Evolutionary conservation across 441 rosid genomes (phyloP).

Genomic region (Syzygium syzygioides): DNA sequence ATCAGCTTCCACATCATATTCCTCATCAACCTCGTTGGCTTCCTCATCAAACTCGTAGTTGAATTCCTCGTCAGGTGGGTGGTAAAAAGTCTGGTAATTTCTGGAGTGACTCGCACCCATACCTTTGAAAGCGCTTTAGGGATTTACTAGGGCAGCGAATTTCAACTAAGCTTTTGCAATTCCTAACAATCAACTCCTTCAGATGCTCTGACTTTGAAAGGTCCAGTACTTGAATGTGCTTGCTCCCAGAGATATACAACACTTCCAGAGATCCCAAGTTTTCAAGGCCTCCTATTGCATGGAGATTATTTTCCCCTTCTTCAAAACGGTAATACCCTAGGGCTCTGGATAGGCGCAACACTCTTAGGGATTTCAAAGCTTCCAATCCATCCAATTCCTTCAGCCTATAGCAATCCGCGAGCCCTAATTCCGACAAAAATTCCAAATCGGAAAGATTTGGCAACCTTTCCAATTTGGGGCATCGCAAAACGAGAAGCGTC

Average conservation of each 20-base stretch:
- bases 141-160: not conserved
- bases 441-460: not conserved
- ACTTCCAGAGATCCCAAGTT: not conserved
- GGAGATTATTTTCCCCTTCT: fast-evolving
- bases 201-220: not conserved
- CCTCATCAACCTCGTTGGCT: too few species aligned
- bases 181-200: fast-evolving
- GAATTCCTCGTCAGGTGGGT: too few species aligned
- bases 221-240: not conserved
- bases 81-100: not conserved
- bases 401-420: fast-evolving
- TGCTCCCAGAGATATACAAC: fast-evolving
- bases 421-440: fast-evolving
- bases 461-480: not conserved
- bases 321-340: too few species aligned
- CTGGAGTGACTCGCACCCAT: fast-evolving
- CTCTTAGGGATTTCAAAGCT: not conserved
- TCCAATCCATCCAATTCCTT: not conserved
- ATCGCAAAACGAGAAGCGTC: fast-evolving
- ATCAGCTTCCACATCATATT: too few species aligned
- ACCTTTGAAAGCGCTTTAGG: fast-evolving
- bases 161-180: not conserved
- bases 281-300: not conserved
- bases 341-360: fast-evolving
- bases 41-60: too few species aligned